These are phyloP conservation scores for Cordia subcordata DNA, from an alignment of 257 asterid genomes.

Conservation along the genomic window DNA sequence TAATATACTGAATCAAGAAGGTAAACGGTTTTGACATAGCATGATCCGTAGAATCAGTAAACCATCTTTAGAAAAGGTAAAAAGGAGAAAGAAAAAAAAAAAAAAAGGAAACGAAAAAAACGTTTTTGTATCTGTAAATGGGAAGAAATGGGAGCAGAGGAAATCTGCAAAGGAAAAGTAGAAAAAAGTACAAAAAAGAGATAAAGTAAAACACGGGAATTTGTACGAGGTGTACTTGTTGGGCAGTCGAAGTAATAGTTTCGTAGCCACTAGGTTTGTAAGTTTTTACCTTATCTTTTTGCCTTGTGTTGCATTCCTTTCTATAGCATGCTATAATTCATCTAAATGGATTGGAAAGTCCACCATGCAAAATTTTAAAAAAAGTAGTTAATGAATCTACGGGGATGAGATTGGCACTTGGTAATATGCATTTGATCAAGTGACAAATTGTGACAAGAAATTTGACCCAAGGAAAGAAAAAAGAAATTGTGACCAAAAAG, in stretches of 20 bases:
- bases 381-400: no score
- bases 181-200: constrained; percentile 5
- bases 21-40: constrained; percentile 21
- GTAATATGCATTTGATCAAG: no score
- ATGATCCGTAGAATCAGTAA: constrained; percentile 18
- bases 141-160: constrained; percentile 19
- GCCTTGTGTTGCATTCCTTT: not conserved
- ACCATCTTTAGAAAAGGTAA: not conserved
- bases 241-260: constrained; percentile 26
- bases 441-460: no score
- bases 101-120: constrained; percentile 5
- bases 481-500: no score
- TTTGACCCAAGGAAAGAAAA: no score
- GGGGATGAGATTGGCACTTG: no score
- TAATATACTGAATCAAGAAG: constrained; percentile 37
- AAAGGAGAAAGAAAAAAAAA: not conserved
- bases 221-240: constrained; percentile 43
- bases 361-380: no score
- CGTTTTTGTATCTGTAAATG: constrained; percentile 51
- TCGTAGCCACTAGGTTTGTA: constrained; percentile 49
- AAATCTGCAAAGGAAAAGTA: not conserved
- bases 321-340: constrained; percentile 44
- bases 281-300: constrained; percentile 18
- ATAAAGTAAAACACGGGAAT: constrained; percentile 15
- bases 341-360: not conserved